Percentiles rank a stretch among this genome's conserved stretches.
These are phyloP conservation scores for Candida vaughaniae DNA, from an alignment of 805 yeast genomes.

Conservation along the genomic window DNA sequence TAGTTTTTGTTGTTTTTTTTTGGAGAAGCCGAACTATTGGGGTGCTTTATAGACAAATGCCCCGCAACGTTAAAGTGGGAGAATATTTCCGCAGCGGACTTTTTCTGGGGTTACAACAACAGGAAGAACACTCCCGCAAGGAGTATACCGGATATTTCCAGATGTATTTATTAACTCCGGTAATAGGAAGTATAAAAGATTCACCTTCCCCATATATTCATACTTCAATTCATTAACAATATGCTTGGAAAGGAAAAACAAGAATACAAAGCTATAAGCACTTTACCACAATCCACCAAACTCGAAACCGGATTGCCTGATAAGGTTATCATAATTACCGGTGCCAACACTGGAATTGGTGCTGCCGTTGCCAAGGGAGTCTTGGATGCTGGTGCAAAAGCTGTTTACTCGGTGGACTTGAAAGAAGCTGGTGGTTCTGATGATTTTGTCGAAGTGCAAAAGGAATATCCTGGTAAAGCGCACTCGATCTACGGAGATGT, in stretches of 20 bases:
- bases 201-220: neutral
- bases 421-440: slow-evolving; percentile 28
- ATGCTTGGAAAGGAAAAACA: slow-evolving; percentile 13
- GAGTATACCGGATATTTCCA: neutral
- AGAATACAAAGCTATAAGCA: slow-evolving; percentile 7
- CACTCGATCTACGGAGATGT: slow-evolving; percentile 9
- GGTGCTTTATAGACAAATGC: too few relatives aligned
- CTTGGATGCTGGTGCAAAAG: slow-evolving; percentile 70
- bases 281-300: slow-evolving; percentile 7
- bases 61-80: too few relatives aligned
- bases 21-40: too few relatives aligned
- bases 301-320: slow-evolving; percentile 36
- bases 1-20: too few relatives aligned
- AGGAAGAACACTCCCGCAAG: neutral
- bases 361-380: slow-evolving; percentile 55
- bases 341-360: slow-evolving; percentile 82
- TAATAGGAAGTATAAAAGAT: neutral
- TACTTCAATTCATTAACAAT: too few relatives aligned
- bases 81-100: neutral
- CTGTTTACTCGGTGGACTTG: slow-evolving; percentile 72
- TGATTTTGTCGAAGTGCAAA: slow-evolving; percentile 8
- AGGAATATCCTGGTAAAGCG: slow-evolving; percentile 7
- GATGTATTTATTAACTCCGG: neutral
- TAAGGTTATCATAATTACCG: slow-evolving; percentile 76
- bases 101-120: neutral